Conservation (phyloP, 805 yeast species). For the Kuraishia piskuri region DNA sequence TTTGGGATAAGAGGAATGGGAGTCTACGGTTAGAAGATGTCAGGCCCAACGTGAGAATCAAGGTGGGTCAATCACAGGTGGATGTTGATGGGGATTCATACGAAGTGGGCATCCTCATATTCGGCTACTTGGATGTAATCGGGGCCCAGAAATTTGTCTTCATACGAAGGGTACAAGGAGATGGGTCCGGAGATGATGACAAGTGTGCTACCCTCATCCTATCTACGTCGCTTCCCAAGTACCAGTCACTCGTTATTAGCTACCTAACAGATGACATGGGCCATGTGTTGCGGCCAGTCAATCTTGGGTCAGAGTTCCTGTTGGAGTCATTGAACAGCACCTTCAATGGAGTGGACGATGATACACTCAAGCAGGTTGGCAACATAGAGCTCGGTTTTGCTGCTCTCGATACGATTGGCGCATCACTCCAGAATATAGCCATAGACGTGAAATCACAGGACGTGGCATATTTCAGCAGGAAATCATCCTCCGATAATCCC, state of each 20-base stretch:
- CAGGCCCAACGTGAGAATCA: neutral
- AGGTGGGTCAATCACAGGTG: neutral
- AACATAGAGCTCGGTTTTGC: constrained; percentile 13
- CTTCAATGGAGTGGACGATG: constrained; percentile 3
- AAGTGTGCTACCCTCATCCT: constrained; percentile 8
- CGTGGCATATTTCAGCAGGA: constrained; percentile 9
- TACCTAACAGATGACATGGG: constrained; percentile 16
- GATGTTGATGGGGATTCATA: neutral
- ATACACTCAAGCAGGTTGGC: constrained; percentile 9
- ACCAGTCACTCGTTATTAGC: constrained; percentile 12
- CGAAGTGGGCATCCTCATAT: neutral
- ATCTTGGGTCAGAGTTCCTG: constrained; percentile 10
- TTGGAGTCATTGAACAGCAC: constrained; percentile 13
- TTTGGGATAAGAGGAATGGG: neutral
- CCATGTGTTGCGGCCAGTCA: constrained; percentile 11
- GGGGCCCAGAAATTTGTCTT: neutral
- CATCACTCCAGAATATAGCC: constrained; percentile 15
- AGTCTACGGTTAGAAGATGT: neutral
- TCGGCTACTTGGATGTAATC: neutral
- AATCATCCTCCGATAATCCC: neutral
- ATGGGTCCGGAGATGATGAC: neutral
- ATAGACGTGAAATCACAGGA: constrained; percentile 16
- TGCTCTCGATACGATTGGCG: constrained; percentile 6
- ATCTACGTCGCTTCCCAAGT: constrained; percentile 12
- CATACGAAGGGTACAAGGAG: neutral